phyloP scores from a whole-genome alignment of 768 basidiomycete species.

The Hortiboletus flavorubellus region DNA sequence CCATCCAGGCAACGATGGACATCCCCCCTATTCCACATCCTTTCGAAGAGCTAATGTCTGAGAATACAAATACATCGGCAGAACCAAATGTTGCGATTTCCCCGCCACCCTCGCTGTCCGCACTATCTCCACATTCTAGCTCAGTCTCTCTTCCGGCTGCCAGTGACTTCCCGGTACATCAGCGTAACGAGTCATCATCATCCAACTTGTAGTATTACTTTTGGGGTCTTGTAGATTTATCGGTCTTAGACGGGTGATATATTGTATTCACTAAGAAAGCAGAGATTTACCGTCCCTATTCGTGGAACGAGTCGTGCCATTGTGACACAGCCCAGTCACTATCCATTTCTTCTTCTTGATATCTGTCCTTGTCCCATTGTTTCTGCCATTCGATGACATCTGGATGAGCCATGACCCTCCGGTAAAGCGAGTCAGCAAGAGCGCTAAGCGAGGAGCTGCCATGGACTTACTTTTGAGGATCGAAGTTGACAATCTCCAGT shows the following conservation, averaged over 20 bases:
- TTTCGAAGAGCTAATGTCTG: conserved; percentile 20
- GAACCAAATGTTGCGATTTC: conserved; percentile 15
- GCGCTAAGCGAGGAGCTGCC: background rate
- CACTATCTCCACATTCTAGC: conserved; percentile 11
- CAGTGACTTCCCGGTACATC: conserved; percentile 7
- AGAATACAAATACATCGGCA: background rate
- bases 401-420: conserved; percentile 36
- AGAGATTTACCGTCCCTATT: conserved; percentile 3
- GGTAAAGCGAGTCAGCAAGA: conserved; percentile 1
- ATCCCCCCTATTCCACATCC: conserved; percentile 29
- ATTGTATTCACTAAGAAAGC: conserved; percentile 1
- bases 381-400: conserved; percentile 32
- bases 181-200: conserved; percentile 9
- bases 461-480: conserved; percentile 28
- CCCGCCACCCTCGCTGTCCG: conserved; percentile 19
- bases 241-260: background rate
- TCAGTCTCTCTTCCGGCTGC: conserved; percentile 10
- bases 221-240: conserved; percentile 3
- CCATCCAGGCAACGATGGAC: conserved; percentile 40
- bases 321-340: conserved; percentile 31
- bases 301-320: conserved; percentile 28
- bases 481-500: conserved; percentile 37
- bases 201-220: conserved; percentile 13
- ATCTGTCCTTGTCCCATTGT: conserved; percentile 24
- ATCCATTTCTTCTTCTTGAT: conserved; percentile 35